Evolutionary conservation across 768 basidiomycete species (phyloP).

Genomic region (Leccinellum albellum): DNA sequence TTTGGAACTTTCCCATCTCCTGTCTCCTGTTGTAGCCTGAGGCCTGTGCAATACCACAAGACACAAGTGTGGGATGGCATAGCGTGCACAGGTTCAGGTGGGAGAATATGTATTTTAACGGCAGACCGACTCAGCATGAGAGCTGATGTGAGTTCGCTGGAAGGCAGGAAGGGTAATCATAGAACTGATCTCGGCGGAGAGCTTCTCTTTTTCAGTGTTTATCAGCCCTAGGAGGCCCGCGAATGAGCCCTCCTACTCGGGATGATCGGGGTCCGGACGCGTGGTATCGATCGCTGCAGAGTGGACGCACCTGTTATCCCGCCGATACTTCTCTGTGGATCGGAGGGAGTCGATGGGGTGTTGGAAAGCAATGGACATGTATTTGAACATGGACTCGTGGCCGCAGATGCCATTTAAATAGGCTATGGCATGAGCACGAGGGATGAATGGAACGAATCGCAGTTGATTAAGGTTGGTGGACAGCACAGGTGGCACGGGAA

Average conservation of each 20-base stretch:
- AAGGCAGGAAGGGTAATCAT: slow-evolving; percentile 34
- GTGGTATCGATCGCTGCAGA: slow-evolving; percentile 35
- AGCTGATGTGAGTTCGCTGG: slow-evolving; percentile 40
- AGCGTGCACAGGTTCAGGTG: too few species aligned
- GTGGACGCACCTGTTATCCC: background rate
- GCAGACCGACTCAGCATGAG: slow-evolving; percentile 36
- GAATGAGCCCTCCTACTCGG: slow-evolving; percentile 28
- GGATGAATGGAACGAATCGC: slow-evolving; percentile 22
- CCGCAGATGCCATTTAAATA: slow-evolving; percentile 17
- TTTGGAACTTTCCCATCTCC: too few species aligned
- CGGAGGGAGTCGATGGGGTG: slow-evolving; percentile 11
- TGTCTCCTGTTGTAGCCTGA: too few species aligned
- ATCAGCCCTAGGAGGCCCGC: slow-evolving; percentile 38
- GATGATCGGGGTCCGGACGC: slow-evolving; percentile 23
- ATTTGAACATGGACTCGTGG: slow-evolving; percentile 18
- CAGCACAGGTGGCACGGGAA: slow-evolving; percentile 12
- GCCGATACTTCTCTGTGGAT: slow-evolving; percentile 8
- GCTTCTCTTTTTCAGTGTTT: slow-evolving; percentile 14
- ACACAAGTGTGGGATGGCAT: too few species aligned
- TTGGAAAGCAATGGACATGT: slow-evolving; percentile 13
- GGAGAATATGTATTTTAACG: slow-evolving; percentile 29
- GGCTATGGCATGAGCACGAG: slow-evolving; percentile 14
- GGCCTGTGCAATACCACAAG: too few species aligned
- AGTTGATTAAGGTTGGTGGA: slow-evolving; percentile 13
- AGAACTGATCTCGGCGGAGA: slow-evolving; percentile 33